Evolutionary conservation across 257 asterid genomes (phyloP), one percentile per base, ranked within the genome.

Genomic region (Ajuga chamaepitys): DNA sequence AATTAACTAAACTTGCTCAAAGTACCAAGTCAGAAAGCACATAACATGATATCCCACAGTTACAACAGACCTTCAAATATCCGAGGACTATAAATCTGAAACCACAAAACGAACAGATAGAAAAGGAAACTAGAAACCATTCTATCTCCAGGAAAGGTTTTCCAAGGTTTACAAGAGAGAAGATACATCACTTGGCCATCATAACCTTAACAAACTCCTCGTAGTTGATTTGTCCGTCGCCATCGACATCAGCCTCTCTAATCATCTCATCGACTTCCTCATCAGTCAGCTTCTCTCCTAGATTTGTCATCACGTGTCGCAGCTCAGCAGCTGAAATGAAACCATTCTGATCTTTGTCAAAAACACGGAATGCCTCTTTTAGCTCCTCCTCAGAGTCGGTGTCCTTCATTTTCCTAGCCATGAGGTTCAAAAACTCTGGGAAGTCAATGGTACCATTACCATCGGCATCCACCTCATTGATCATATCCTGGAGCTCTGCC

Each of bases 361-460:
- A 82, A n/a, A 79, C 87, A 10, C 87, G 83, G 75, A 82, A 82
- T 1, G 87, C 89, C 77, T 81, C 89, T 65, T 83, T 83, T 61
- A 83, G 82, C 71, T 83, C 89, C 78, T 83, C 89, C 78, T 83
- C 89, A 9, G 89, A 83, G 61, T 83, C 89, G 0, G 86, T 80
- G 73, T 83, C 89, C 83, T 83, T 81, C 89, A 81, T 83, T 50
- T 83, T 83, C 61, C 80, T 69, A n/a, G 86, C 84, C 89, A 83
- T 83, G 72, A 83, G 85, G 71, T 79, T 82, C 74, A 82, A 52
- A 51, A 82, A 82, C 83, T 82, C 87, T 0, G 88, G 88, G 81
- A 83, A 83, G 71, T 83, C 89, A 1, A 83, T 81, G 71, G 89
- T 83, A 32, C 87, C 89, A 40, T 81, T 83, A 5, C 89, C 89